Percentiles rank a stretch among this genome's conserved stretches.
Evolutionary conservation across 257 asterid genomes (phyloP).

Genomic region (Schizonepeta tenuifolia): DNA sequence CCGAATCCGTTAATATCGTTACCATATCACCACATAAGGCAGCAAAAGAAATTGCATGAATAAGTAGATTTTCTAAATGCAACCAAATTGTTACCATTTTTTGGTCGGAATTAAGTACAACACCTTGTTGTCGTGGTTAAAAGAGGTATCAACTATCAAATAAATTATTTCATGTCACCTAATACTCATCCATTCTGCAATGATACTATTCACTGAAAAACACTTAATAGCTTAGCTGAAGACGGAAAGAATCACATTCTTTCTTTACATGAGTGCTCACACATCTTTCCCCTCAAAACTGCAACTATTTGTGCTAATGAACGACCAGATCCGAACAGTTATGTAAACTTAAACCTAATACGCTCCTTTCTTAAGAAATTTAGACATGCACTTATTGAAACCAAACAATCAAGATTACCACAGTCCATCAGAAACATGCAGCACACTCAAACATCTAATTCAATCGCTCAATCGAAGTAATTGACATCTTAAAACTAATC

Average conservation of each 20-base stretch:
- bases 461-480: neutral
- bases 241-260: neutral
- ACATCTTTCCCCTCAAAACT: neutral
- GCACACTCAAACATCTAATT: neutral
- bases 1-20: conserved; percentile 19
- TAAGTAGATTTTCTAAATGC: neutral
- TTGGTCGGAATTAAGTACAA: neutral
- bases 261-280: neutral
- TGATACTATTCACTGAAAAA: neutral
- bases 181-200: neutral
- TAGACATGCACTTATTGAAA: conserved; percentile 22
- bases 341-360: neutral
- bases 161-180: neutral
- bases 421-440: conserved; percentile 16
- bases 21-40: neutral
- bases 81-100: conserved; percentile 1
- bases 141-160: neutral
- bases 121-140: neutral
- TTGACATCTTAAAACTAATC: conserved; percentile 1
- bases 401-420: conserved; percentile 9
- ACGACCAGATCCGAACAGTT: conserved; percentile 25
- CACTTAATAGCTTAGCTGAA: neutral
- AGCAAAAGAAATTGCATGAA: neutral
- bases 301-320: neutral
- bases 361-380: neutral